Evolutionary conservation across 1,139 yeast species (phyloP).

Genomic region (Ogataea hybrid): DNA sequence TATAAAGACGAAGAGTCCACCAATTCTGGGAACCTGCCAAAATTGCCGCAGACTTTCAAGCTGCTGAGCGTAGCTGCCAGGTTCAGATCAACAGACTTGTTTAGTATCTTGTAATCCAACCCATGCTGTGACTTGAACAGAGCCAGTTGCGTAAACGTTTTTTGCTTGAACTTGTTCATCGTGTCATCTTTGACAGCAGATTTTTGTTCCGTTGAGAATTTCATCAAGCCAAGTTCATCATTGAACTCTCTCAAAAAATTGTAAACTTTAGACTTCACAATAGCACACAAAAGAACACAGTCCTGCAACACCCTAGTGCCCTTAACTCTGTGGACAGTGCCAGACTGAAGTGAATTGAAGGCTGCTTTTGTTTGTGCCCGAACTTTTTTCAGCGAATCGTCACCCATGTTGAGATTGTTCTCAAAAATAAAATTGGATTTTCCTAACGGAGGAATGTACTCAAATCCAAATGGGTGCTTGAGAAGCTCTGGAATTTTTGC

Average conservation of each 20-base stretch:
- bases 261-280: constrained; percentile 22
- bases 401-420: constrained; percentile 24
- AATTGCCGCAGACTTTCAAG: constrained; percentile 32
- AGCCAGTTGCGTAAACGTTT: constrained; percentile 25
- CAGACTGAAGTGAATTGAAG: constrained; percentile 16
- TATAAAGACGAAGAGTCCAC: constrained; percentile 5
- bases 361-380: constrained; percentile 22
- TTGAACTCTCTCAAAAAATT: constrained; percentile 18
- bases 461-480: constrained; percentile 22
- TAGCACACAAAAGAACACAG: constrained; percentile 22
- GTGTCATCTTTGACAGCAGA: constrained; percentile 20
- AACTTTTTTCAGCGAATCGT: constrained; percentile 24
- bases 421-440: constrained; percentile 36
- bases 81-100: constrained; percentile 32
- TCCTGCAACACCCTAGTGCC: constrained; percentile 21
- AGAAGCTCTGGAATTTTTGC: constrained; percentile 16
- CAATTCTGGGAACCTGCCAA: constrained; percentile 8
- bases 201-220: constrained; percentile 18
- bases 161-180: constrained; percentile 23
- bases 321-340: constrained; percentile 6
- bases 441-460: constrained; percentile 37
- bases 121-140: constrained; percentile 28
- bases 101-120: constrained; percentile 31
- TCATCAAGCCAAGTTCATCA: constrained; percentile 22
- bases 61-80: constrained; percentile 33